Evolutionary conservation across 352 stramenopile genomes (phyloP).

Genomic region (Globisporangium nunn): DNA sequence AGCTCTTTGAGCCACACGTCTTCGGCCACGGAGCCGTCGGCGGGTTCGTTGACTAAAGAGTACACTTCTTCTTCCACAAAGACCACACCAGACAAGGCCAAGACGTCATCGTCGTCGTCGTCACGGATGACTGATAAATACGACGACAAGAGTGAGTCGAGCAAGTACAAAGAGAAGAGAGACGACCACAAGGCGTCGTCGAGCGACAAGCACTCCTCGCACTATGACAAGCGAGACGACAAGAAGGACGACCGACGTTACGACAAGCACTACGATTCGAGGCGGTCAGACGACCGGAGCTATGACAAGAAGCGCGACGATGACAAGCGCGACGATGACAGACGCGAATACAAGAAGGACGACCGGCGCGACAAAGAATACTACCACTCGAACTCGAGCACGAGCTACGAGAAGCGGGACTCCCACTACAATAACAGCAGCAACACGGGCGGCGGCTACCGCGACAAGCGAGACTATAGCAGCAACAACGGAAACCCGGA

Average conservation of each 20-base stretch:
- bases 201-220: slow-evolving; percentile 2
- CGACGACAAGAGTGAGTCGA: background rate
- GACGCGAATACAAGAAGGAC: slow-evolving; percentile 7
- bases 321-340: slow-evolving; percentile 7
- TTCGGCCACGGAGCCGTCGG: background rate
- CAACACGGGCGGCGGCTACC: background rate
- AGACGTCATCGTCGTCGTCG: background rate
- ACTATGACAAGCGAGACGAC: slow-evolving; percentile 1
- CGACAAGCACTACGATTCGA: slow-evolving; percentile 12
- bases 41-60: background rate
- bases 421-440: background rate
- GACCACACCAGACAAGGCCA: background rate
- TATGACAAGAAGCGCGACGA: slow-evolving; percentile 5
- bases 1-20: background rate
- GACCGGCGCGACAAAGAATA: slow-evolving; percentile 5
- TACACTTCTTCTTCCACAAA: background rate
- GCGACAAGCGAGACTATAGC: background rate
- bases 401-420: slow-evolving; percentile 4
- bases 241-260: background rate
- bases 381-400: background rate
- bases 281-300: slow-evolving; percentile 11
- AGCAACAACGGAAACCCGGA: background rate
- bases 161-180: background rate
- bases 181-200: background rate
- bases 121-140: background rate